Base-by-base conservation (phyloP, 177 flowering plant species). In the Vitis hybrid region DNA sequence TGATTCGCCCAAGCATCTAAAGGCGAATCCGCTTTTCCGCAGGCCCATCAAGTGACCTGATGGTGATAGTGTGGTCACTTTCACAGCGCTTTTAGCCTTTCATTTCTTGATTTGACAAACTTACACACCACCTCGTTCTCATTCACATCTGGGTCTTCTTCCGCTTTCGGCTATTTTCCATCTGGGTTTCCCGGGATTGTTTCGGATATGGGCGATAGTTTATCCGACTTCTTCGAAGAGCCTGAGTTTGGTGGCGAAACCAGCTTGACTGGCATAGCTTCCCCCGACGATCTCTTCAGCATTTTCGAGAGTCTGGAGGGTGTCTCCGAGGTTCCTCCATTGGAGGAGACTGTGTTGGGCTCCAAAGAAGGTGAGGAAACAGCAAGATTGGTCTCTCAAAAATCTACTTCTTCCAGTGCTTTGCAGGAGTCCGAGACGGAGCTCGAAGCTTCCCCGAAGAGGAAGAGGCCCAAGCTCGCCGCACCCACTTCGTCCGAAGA, bases 231-330 rank as follows among this genome's bases (percentile, higher is more conserved):
- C 30, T 81, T 90, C 21, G 83, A 83, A 14, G 88, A 81, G 1
- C 51, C 73, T 1, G 88, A 85, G 40, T 83, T 82, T 5, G 77
- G 64, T 3, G 82, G 64, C 4, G 82, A 72, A 54, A 21, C 81
- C 30, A 64, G 60, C 75, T 74, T 87, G 32, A 75, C 66, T 2
- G 81, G 74, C 18, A 69, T 72, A 3, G 66, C 76, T 17, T 74
- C 81, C 0, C 74, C 82, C 3, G 92, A 88, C 13, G 91, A 94
- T 51, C 75, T 91, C 32, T 92, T 88, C 56, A 82, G 84, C 60
- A 72, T 92, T 54, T 78, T 92, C 8, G 94, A 89, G 76, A 76
- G 82, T 48, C 74, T 87, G 10, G 94, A 87, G n/a, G 70, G 74
- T 21, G 74, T 73, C 0, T 58, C 70, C 0, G 89, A 79, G 1